These are phyloP conservation scores for Fusarium verrucosum DNA, from an alignment of 2,329 filamentous ascomycete genomes.

Conservation along the genomic window DNA sequence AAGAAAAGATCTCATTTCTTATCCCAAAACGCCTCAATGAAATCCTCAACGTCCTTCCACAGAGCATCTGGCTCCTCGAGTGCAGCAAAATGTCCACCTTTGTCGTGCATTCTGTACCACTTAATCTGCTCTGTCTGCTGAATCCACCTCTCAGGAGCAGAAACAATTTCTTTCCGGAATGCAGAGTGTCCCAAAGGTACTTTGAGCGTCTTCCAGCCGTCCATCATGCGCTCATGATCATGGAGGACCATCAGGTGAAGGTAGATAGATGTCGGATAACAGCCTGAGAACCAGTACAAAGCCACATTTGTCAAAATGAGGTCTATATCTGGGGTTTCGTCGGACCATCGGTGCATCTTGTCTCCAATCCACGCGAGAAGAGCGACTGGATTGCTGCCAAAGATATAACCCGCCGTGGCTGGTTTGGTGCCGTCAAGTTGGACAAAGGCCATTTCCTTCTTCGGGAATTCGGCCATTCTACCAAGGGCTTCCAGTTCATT, in stretches of 20 bases:
- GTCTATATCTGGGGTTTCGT: constrained; percentile 2
- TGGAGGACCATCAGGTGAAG: background rate
- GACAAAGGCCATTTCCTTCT: constrained; percentile 17
- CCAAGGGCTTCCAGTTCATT: constrained; percentile 1
- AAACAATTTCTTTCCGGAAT: constrained; percentile 10
- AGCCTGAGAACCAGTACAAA: constrained; percentile 14
- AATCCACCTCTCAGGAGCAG: constrained; percentile 15
- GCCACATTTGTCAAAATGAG: constrained; percentile 15
- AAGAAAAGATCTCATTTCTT: background rate
- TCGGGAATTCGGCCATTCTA: background rate
- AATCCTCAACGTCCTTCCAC: constrained; percentile 28
- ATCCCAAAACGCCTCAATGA: constrained; percentile 13
- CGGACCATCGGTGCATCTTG: constrained; percentile 21
- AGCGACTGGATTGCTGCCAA: constrained; percentile 9
- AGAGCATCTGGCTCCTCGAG: constrained; percentile 24
- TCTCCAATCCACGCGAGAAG: constrained; percentile 17
- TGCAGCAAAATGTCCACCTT: constrained; percentile 32
- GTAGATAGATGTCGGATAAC: constrained; percentile 17
- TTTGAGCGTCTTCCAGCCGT: background rate
- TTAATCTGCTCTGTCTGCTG: constrained; percentile 8
- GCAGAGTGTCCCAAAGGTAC: constrained; percentile 10
- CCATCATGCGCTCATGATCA: background rate
- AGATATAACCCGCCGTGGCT: constrained; percentile 7
- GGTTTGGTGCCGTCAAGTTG: constrained; percentile 22
- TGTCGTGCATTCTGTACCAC: constrained; percentile 20